Evolutionary conservation across 495 filamentous ascomycete genomes (phyloP), one percentile per base, ranked within the genome.

Genomic region (Lasiosphaeria miniovina): DNA sequence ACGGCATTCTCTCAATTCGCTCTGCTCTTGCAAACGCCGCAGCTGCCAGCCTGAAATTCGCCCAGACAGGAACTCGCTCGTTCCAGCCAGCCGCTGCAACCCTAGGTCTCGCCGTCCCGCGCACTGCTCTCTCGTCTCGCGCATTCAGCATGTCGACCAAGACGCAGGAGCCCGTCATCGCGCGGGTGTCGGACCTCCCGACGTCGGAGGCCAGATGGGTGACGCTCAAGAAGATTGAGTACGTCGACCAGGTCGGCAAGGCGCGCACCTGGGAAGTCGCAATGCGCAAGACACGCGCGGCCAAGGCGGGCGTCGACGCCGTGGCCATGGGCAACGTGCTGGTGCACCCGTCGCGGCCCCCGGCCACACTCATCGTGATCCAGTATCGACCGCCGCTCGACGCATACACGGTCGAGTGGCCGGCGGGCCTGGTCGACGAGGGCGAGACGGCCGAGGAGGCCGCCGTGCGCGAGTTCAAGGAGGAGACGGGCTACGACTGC

Each of bases 401-500:
- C 64, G 85, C 86, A 40, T 82, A 88, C 52, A 86, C 85, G 38
- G 84, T 96, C 54, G 92, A 96, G 69, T 85, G 93, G 54, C 92
- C 92, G 0, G 91, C 92, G 0, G 91, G 92, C 0, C 71, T 96
- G 8, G 82, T 96, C 34, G 92, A 96, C 74, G 85, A 82, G 8
- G 83, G 82, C 12, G 91, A 96, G 71, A 88, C 84, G 10, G 82
- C 89, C 3, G 89, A 91, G 69, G 71, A 88, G 64, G 90, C 89
- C 56, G 91, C 91, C 0, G 84, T 94, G 40, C 78, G 91, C 43
- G 91, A 96, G 71, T 83, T 97, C 59, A 88, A 84, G 64, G 93
- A 97, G 76, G 93, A 97, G 74, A 96, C 90, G 4, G 93, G 93
- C 1, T 96, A 92, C 68, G 81, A 70, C 31, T 74, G 70, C 54